A percentile compares a stretch with the other conserved stretches of the same genome.
These are phyloP conservation scores for Millerozyma miso DNA, from an alignment of 805 yeast genomes.

Conservation along the genomic window DNA sequence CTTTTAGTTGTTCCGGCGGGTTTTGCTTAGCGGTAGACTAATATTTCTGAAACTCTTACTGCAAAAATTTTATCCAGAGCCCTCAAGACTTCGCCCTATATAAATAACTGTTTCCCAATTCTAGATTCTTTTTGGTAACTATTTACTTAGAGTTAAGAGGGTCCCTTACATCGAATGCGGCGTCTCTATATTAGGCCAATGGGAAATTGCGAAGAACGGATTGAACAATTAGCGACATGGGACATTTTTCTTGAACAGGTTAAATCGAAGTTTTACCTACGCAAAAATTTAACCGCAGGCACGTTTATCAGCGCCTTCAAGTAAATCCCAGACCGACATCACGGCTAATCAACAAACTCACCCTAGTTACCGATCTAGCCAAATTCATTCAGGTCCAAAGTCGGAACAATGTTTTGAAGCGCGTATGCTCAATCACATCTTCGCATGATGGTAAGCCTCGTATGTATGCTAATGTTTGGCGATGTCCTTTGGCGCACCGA, in stretches of 20 bases:
- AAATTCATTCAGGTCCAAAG: no score
- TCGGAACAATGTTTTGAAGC: no score
- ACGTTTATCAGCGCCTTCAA: neutral
- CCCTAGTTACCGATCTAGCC: no score
- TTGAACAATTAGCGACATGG: neutral
- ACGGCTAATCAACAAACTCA: no score
- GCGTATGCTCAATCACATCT: no score
- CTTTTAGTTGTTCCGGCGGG: neutral
- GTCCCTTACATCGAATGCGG: neutral
- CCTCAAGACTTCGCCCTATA: neutral
- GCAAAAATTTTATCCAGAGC: neutral
- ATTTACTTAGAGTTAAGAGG: neutral
- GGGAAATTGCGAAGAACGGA: neutral
- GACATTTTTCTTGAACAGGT: neutral
- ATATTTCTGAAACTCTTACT: neutral
- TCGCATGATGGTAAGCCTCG: no score
- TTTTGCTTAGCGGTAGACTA: neutral
- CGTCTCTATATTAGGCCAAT: neutral
- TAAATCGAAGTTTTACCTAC: neutral
- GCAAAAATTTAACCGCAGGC: neutral
- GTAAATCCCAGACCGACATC: neutral
- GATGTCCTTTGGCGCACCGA: neutral
- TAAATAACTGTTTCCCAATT: neutral
- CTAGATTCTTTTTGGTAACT: constrained; percentile 1
- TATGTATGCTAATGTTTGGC: neutral